Evolutionary conservation across 2,329 filamentous ascomycete species (phyloP).

Genomic region (Akanthomyces muscarius): DNA sequence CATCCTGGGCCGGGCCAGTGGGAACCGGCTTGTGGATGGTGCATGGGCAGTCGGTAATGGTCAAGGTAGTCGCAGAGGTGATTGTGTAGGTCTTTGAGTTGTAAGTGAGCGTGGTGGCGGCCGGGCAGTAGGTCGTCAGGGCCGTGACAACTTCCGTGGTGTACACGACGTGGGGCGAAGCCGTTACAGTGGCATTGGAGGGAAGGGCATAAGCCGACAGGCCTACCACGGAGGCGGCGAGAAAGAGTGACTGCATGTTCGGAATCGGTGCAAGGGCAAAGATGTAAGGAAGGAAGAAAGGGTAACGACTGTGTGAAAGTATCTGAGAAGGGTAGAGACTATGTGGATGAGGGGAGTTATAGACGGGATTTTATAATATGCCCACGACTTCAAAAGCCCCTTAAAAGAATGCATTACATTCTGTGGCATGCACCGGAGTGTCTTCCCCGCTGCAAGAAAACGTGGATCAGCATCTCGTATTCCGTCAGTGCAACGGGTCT

Average conservation of each 20-base stretch:
- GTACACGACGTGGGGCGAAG: background rate
- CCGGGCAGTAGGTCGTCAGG: background rate
- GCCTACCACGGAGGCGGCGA: background rate
- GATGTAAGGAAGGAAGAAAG: background rate
- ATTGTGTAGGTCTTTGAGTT: background rate
- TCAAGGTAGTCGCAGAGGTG: background rate
- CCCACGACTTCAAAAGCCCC: background rate
- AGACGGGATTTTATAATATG: background rate
- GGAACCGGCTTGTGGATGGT: background rate
- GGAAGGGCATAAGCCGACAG: background rate
- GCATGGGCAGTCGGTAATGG: background rate
- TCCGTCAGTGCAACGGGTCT: background rate
- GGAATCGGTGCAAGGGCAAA: background rate
- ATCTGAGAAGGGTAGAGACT: background rate
- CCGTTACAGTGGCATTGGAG: background rate
- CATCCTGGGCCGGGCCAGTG: background rate
- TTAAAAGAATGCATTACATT: background rate
- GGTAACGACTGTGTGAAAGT: background rate
- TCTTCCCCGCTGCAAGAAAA: background rate
- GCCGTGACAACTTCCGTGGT: background rate
- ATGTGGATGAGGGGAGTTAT: background rate
- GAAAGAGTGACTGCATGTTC: background rate
- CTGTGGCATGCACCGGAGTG: background rate
- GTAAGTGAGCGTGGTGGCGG: background rate
- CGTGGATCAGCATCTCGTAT: background rate